Evolutionary conservation across 306 rosid genomes (phyloP).

Genomic region (Argentina anserina): DNA sequence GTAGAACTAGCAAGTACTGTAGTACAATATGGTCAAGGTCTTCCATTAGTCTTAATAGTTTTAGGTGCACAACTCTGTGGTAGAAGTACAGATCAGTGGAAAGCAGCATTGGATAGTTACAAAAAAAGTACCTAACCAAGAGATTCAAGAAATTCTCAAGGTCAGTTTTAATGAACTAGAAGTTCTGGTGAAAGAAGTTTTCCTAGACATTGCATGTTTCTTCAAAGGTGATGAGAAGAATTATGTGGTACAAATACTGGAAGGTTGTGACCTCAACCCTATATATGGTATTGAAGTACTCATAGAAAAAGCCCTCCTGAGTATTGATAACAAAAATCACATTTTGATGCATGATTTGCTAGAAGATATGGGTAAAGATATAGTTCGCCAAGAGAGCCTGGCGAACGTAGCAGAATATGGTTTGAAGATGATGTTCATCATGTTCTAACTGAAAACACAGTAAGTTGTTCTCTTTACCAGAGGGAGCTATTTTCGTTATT

Average conservation of each 20-base stretch:
- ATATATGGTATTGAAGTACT: slow-evolving; percentile 20
- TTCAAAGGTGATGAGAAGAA: slow-evolving; percentile 5
- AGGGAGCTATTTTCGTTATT: too few relatives aligned
- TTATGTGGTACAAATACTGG: slow-evolving; percentile 26
- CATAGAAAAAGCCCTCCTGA: slow-evolving; percentile 21
- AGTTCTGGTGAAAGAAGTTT: slow-evolving; percentile 14
- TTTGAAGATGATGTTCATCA: slow-evolving; percentile 26
- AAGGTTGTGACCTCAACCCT: slow-evolving; percentile 23
- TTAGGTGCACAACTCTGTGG: slow-evolving; percentile 39
- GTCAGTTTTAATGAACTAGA: slow-evolving; percentile 30
- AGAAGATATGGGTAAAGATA: slow-evolving; percentile 37
- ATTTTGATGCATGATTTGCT: slow-evolving; percentile 35
- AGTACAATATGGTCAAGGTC: neutral
- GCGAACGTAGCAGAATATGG: slow-evolving; percentile 28
- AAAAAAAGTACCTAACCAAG: slow-evolving; percentile 9
- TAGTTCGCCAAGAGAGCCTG: slow-evolving; percentile 21
- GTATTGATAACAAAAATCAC: neutral
- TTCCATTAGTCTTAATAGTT: slow-evolving; percentile 37
- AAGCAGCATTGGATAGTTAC: neutral
- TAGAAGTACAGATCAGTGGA: slow-evolving; percentile 8
- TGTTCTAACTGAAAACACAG: neutral
- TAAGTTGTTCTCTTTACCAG: neutral
- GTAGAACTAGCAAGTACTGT: neutral
- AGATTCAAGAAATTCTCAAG: slow-evolving; percentile 37
- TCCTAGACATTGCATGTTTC: slow-evolving; percentile 39